Evolutionary conservation across 176 grass and related monocot genomes (phyloP), one percentile per base, ranked within the genome.

Genomic region (Paspalum notatum): DNA sequence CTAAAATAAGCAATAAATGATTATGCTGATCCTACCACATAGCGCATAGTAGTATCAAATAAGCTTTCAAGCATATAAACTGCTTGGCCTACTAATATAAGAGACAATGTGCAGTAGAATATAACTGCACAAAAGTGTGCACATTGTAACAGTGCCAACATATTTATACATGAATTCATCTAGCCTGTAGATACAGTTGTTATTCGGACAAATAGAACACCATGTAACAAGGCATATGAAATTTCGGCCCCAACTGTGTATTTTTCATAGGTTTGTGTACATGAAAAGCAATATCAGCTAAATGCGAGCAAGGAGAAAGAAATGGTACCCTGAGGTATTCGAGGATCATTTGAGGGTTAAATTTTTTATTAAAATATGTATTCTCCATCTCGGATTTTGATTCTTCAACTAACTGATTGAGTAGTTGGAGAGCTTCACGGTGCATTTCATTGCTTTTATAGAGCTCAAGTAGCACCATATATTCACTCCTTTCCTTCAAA

Each of bases 401-500:
- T 87, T 99, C 88, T 79, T 99, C 86, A 54, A 99, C 92, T 78
- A 99, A 85, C 47, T 91, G 90, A 87, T 95, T 95, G 41, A 99
- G 88, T 45, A 99, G 89, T 69, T 88, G 85, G 72, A 99, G 92
- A 79, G 96, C 90, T 79, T 99, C 90, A 20, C 78, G 92, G 79
- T 99, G 96, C 92, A 95, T 91, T 44, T 91, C 92, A 74, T 93
- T 95, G 77, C 86, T 87, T 84, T 78, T 99, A 80, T 93, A 99
- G 63, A 99, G 90, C 73, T 90, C 96, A 84, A 99, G 82, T 79
- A 99, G 81, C 37, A 95, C 86, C 80, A 85, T 86, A 82, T 95
- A 91, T 69, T 95, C 74, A 3, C 73, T 95, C 76, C 78, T 89
- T 70, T 95, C 92, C 82, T 84, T 93, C 53, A 99, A 51, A 86